Conservation (phyloP, 2,329 filamentous ascomycete species). For the Coniochaeta hoffmannii region DNA sequence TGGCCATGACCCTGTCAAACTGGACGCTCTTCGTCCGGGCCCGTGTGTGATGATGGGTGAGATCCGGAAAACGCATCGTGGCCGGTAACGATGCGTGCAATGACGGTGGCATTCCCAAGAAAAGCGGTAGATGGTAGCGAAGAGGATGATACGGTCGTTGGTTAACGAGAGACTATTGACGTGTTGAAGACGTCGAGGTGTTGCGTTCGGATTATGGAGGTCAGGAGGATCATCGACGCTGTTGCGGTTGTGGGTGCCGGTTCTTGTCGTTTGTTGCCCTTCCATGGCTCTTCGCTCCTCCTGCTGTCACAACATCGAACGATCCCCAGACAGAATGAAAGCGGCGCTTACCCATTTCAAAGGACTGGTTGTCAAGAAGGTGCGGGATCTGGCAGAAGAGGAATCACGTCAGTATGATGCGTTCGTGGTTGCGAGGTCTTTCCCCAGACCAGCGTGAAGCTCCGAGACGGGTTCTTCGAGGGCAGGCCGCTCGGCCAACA, state of each 20-base stretch:
- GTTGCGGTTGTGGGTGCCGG: slow-evolving; percentile 22
- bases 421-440: background rate
- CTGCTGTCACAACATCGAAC: background rate
- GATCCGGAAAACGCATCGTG: slow-evolving; percentile 32
- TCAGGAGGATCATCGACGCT: background rate
- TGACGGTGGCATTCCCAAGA: slow-evolving; percentile 12
- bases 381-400: slow-evolving; percentile 4
- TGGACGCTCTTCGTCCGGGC: slow-evolving; percentile 41
- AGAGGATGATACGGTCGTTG: slow-evolving; percentile 29
- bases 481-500: background rate
- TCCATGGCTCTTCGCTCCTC: slow-evolving; percentile 6
- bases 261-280: slow-evolving; percentile 5
- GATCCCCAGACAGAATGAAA: slow-evolving; percentile 15
- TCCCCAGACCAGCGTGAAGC: too few species aligned
- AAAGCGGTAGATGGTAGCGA: slow-evolving; percentile 28
- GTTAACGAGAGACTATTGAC: slow-evolving; percentile 21
- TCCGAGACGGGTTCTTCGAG: background rate
- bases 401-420: background rate
- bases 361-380: slow-evolving; percentile 16
- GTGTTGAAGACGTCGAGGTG: background rate
- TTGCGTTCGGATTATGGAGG: background rate
- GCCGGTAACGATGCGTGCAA: background rate
- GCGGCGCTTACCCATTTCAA: slow-evolving; percentile 39
- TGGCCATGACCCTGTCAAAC: slow-evolving; percentile 26
- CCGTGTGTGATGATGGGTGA: slow-evolving; percentile 34